These are phyloP conservation scores for Neofusicoccum laricinum DNA, from an alignment of 2,329 filamentous ascomycete species.

Conservation along the genomic window DNA sequence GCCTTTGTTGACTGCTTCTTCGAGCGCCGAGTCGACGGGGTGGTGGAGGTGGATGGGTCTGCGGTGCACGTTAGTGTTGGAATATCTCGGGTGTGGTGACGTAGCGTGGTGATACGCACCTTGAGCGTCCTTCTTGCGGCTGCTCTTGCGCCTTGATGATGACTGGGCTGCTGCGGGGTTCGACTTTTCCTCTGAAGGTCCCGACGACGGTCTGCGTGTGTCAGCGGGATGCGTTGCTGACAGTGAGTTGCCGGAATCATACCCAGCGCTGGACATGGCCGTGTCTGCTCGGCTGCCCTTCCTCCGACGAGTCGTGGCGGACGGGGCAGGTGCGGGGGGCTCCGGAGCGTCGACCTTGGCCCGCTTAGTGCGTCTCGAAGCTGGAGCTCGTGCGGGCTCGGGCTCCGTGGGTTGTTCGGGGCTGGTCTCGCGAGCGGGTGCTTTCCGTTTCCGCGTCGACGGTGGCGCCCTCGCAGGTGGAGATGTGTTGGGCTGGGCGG, in stretches of 20 bases:
- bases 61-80: slow-evolving; percentile 18
- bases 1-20: slow-evolving; percentile 36
- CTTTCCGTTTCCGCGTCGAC: slow-evolving; percentile 73
- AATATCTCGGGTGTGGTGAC: background rate
- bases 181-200: slow-evolving; percentile 62
- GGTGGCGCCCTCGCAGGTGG: slow-evolving; percentile 44
- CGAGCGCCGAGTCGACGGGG: slow-evolving; percentile 31
- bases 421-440: slow-evolving; percentile 44
- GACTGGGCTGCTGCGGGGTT: slow-evolving; percentile 52
- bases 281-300: slow-evolving; percentile 58
- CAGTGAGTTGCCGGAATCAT: slow-evolving; percentile 31
- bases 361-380: slow-evolving; percentile 41
- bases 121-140: slow-evolving; percentile 64
- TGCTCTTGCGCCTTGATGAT: slow-evolving; percentile 72
- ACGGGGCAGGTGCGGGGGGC: slow-evolving; percentile 37
- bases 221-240: slow-evolving; percentile 23
- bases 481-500: slow-evolving; percentile 40
- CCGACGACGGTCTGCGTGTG: slow-evolving; percentile 56
- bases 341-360: slow-evolving; percentile 64
- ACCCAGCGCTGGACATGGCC: slow-evolving; percentile 74
- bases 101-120: slow-evolving; percentile 36
- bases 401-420: slow-evolving; percentile 48
- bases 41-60: slow-evolving; percentile 21
- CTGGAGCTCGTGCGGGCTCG: slow-evolving; percentile 33
- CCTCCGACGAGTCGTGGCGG: slow-evolving; percentile 48